Base-by-base conservation (phyloP, 306 rosid species). In the Biancaea sappan region DNA sequence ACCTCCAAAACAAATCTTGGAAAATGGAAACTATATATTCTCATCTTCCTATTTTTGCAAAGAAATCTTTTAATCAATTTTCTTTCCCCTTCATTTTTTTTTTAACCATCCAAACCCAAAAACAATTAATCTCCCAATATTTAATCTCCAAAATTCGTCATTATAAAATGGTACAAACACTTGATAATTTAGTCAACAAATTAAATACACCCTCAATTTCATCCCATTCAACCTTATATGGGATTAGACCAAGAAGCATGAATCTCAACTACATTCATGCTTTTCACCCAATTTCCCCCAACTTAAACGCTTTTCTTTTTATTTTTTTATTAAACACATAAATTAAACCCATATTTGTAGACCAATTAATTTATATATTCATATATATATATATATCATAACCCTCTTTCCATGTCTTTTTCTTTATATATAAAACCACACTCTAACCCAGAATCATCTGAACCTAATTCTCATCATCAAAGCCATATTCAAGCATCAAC, bases 351-450 rank as follows among this genome's bases (percentile, higher is more conserved):
- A 34, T 32, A 66, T 28, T 26, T 43, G 56, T 63, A 14, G 14
- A 54, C 9, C 22, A 64, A 74, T 12, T 38, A 10, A 8, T 40
- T 37, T 37, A 4, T 37, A 56, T 25, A 0, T 10, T 43, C n/a
- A n/a, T n/a, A n/a, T n/a, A n/a, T n/a, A 25, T 65, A 14, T 2
- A 3, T 51, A 19, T 34, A 14, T 31, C 14, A 3, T 4, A 16
- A 52, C 6, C 26, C 44, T 10, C 53, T 58, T 26, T 21, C 68
- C 40, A 40, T 34, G 22, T 32, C 66, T 12, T 2, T 58, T 26
- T 61, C 35, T 70, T 28, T 82, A 79, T 84, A 35, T 62, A 62
- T 62, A 62, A 85, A 77, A 73, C 57, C 47, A 46, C 69, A 48
- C 70, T 37, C 29, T 22, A 37, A 43, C 31, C 35, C n/a, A 38